Conservation (phyloP, 202 grass and related monocot genomes). For the Bolboschoenoplectus hybrid region DNA sequence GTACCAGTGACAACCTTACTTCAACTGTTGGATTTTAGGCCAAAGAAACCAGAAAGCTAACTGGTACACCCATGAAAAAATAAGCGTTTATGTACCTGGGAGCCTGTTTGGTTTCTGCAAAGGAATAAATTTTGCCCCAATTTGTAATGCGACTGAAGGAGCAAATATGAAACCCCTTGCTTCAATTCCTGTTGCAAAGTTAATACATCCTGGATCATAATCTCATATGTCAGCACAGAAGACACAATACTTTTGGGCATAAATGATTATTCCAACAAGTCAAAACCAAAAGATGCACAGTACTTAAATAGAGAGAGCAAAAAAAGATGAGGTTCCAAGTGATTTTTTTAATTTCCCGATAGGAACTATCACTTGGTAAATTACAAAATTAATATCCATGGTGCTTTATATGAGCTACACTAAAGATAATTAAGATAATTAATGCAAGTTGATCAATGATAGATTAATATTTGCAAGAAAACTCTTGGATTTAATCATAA, state of each 20-base stretch:
- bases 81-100: slow-evolving; percentile 52
- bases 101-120: slow-evolving; percentile 82
- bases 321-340: no score
- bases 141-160: slow-evolving; percentile 65
- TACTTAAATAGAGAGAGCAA: not conserved
- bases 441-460: no score
- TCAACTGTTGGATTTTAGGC: not conserved
- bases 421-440: no score
- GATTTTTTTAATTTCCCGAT: no score
- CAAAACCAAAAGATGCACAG: not conserved
- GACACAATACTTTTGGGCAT: not conserved
- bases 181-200: slow-evolving; percentile 66
- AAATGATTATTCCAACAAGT: not conserved
- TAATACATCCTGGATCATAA: not conserved
- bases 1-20: not conserved
- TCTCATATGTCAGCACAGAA: not conserved
- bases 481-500: no score
- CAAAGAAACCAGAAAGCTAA: not conserved
- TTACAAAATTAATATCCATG: no score
- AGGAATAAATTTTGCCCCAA: slow-evolving; percentile 88
- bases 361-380: no score
- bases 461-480: no score
- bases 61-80: slow-evolving; percentile 2
- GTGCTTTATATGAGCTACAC: no score
- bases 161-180: slow-evolving; percentile 92